Evolutionary conservation across 345 rosid genomes (phyloP).

Genomic region (Hibiscus mutabilis): DNA sequence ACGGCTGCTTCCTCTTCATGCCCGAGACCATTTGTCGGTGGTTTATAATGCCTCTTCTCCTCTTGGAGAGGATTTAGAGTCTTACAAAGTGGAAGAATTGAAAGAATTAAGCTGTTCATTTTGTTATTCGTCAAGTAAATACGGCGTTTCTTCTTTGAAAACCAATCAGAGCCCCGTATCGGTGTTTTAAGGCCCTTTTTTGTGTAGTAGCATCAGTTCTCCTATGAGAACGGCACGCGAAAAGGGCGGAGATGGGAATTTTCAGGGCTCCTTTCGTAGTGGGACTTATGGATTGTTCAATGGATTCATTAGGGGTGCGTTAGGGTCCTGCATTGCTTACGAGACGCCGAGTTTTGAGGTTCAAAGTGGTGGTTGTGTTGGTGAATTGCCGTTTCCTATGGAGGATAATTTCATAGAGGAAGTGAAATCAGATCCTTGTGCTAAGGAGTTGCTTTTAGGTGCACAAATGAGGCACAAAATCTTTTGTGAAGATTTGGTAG

Average conservation of each 20-base stretch:
- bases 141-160: conserved; percentile 37
- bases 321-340: conserved; percentile 72
- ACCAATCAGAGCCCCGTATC: conserved; percentile 82
- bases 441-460: conserved; percentile 46
- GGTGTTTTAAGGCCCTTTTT: conserved; percentile 64
- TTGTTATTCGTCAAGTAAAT: too few species aligned
- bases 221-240: conserved; percentile 49
- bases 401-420: conserved; percentile 50
- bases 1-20: too few species aligned
- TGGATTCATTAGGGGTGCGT: conserved; percentile 65
- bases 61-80: too few species aligned
- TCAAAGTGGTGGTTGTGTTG: conserved; percentile 24
- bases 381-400: conserved; percentile 71
- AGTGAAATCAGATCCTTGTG: conserved; percentile 37
- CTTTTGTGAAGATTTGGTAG: conserved; percentile 54
- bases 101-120: too few species aligned
- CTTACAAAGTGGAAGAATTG: too few species aligned
- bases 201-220: conserved; percentile 55
- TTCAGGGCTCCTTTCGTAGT: conserved; percentile 33
- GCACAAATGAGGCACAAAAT: conserved; percentile 72
- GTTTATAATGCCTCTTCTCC: too few species aligned
- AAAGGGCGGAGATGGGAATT: conserved; percentile 35
- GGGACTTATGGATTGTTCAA: conserved; percentile 47
- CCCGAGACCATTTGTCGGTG: too few species aligned
- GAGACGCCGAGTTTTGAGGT: conserved; percentile 35